Conservation (phyloP, 2,329 filamentous ascomycete species). For the Davidsoniella eucalypti region DNA sequence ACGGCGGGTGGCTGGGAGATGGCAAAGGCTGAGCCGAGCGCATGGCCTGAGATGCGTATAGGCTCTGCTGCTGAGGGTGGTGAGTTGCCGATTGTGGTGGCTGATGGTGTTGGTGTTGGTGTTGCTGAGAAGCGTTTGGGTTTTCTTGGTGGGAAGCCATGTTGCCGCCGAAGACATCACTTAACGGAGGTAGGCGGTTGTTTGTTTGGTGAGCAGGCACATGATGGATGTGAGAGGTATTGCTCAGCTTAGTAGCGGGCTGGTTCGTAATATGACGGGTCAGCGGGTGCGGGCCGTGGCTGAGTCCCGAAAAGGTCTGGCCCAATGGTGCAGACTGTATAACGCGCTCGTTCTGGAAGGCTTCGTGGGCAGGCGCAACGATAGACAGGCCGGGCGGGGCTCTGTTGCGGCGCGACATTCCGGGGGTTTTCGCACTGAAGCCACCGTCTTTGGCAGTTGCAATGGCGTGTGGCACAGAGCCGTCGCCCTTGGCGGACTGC, state of each 20-base stretch:
- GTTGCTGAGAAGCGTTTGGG: conserved; percentile 14
- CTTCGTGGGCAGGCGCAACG: conserved; percentile 79
- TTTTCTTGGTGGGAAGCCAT: conserved; percentile 44
- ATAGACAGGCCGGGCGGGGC: conserved; percentile 84
- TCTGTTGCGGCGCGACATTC: conserved; percentile 57
- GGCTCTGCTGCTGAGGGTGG: conserved; percentile 1
- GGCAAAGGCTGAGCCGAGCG: conserved; percentile 46
- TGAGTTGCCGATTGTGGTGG: conserved; percentile 17
- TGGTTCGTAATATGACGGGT: conserved; percentile 68
- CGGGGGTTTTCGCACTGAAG: conserved; percentile 53
- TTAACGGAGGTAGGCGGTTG: conserved; percentile 84
- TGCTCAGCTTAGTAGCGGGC: conserved; percentile 57
- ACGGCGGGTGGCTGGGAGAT: conserved; percentile 56
- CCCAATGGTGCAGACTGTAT: conserved; percentile 92
- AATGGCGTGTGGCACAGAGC: conserved; percentile 22
- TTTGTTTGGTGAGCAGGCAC: conserved; percentile 73
- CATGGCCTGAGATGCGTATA: conserved; percentile 39
- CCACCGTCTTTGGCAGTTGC: conserved; percentile 29
- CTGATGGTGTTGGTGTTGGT: conserved; percentile 14
- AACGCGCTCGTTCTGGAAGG: conserved; percentile 84
- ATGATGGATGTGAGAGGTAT: conserved; percentile 81
- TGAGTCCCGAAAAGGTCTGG: conserved; percentile 82
- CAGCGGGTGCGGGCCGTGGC: conserved; percentile 55
- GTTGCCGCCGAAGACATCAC: conserved; percentile 81
- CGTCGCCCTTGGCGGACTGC: conserved; percentile 60